These are phyloP conservation scores for Skeletonema marinoi DNA, from an alignment of 108 stramenopile genomes.

Conservation along the genomic window DNA sequence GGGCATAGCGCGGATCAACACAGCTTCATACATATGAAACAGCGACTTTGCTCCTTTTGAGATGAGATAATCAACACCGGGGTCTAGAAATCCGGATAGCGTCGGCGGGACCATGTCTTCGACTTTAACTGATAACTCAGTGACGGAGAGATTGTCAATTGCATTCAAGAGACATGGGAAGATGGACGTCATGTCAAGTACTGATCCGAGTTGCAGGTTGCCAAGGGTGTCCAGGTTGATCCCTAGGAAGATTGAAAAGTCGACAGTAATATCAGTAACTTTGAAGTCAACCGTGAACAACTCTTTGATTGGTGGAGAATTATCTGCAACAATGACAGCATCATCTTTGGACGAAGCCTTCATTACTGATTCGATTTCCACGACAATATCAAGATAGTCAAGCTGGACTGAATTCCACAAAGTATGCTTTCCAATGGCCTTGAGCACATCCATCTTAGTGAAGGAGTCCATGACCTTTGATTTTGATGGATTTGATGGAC, in stretches of 20 bases:
- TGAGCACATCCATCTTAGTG: conserved; percentile 21
- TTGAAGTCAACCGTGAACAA: conserved; percentile 34
- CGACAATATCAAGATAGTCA: conserved; percentile 33
- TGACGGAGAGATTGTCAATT: conserved; percentile 45
- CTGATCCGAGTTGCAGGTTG: conserved; percentile 41
- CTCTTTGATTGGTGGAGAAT: conserved; percentile 29
- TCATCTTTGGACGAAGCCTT: conserved; percentile 16
- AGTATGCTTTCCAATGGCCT: conserved; percentile 47
- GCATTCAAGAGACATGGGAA: conserved; percentile 61
- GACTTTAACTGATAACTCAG: conserved; percentile 41
- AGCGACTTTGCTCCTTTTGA: conserved; percentile 18
- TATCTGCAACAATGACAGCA: conserved; percentile 14
- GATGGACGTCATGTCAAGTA: conserved; percentile 54
- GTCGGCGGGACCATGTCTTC: conserved; percentile 6
- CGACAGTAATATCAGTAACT: conserved; percentile 36
- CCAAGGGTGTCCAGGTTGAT: conserved; percentile 44
- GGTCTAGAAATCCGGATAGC: conserved; percentile 27
- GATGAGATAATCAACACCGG: conserved; percentile 13
- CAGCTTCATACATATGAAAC: conserved; percentile 34
- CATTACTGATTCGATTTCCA: conserved; percentile 44
- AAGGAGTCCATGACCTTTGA: conserved; percentile 57
- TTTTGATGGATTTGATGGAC: conserved; percentile 14
- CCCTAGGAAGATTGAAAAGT: conserved; percentile 43
- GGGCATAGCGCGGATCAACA: conserved; percentile 31
- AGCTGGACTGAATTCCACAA: conserved; percentile 39